Base-by-base conservation (phyloP, 2,329 filamentous ascomycete species). In the Scedosporium dehoogii region DNA sequence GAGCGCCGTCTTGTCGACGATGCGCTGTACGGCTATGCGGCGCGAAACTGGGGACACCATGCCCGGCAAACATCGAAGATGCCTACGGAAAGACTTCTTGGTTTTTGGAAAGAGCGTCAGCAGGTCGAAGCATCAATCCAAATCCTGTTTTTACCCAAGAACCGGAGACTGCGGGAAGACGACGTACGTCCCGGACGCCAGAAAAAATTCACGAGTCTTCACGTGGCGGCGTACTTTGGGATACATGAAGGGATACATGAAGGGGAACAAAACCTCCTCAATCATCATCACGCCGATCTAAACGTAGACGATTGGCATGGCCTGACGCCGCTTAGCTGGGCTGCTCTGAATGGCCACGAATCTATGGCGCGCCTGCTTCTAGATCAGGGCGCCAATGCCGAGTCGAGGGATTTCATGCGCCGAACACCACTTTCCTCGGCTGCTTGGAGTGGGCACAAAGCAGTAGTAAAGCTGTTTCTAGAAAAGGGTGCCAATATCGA, bases 11-110 rank as follows among this genome's bases (percentile, higher is more conserved):
- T 72, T 2, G 18, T 61, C 29, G 29, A n/a, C 33, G 53, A 74
- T 62, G 48, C 63, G 4, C 57, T 75, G n/a, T 72, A 69, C 59
- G 25, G 64, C 5, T 75, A 75, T 48, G 71, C 70, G 0, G 65
- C 70, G 25, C 33, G 29, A 1, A 64, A 72, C 63, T 75, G 73
- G 73, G 72, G 68, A 3, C n/a, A 73, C 61, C 72, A 74, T 67
- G 69, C 68, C 59, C 65, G 65, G 3, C 53, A 65, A 29, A 57
- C 60, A 5, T 7, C 6, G 27, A 21, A 48, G 18, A 9, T 21
- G 4, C n/a, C 44, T 21, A 21, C 16, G 9, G 16, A 48, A 7
- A 38, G 33, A 12, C 18, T 48, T 21, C n/a, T 48, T n/a, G 18
- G 21, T n/a, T 21, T 48, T n/a, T 21, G 18, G 44, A 18, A 48